Percentiles rank a stretch among this genome's conserved stretches.
Conservation (phyloP, 345 rosid species). For the Noccaea bulbosa region DNA sequence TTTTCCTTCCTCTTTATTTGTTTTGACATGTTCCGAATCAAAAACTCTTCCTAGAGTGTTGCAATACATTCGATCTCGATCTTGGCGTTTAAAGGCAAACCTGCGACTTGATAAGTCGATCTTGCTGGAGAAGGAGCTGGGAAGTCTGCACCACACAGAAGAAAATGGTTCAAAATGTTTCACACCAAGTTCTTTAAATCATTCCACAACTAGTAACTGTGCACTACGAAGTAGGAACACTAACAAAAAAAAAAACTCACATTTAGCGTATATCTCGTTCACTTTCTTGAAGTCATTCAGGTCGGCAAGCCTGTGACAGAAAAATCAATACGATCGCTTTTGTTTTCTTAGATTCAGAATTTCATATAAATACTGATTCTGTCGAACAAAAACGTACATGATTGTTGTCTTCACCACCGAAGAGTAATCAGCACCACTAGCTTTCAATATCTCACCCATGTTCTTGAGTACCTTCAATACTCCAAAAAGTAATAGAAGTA, state of each 20-base stretch:
- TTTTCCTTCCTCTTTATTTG: constrained; percentile 22
- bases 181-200: not conserved
- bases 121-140: constrained; percentile 85
- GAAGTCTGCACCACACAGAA: constrained; percentile 64
- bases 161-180: not conserved
- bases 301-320: constrained; percentile 78
- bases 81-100: constrained; percentile 83
- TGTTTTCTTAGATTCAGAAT: not conserved
- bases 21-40: constrained; percentile 20
- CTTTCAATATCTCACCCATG: constrained; percentile 49
- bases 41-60: constrained; percentile 47
- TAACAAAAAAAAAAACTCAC: constrained; percentile 54
- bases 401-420: constrained; percentile 51
- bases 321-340: not conserved
- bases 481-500: constrained; percentile 3
- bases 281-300: constrained; percentile 92
- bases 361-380: not conserved
- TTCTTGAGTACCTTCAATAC: constrained; percentile 44
- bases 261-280: constrained; percentile 89
- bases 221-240: not conserved
- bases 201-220: not conserved
- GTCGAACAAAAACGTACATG: constrained; percentile 35
- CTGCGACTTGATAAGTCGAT: constrained; percentile 93
- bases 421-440: constrained; percentile 49
- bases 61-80: constrained; percentile 97